A percentile compares a stretch with the other conserved stretches of the same genome.
These are phyloP conservation scores for Babesia sp. DNA, from an alignment of 169 alveolate species.

Conservation along the genomic window DNA sequence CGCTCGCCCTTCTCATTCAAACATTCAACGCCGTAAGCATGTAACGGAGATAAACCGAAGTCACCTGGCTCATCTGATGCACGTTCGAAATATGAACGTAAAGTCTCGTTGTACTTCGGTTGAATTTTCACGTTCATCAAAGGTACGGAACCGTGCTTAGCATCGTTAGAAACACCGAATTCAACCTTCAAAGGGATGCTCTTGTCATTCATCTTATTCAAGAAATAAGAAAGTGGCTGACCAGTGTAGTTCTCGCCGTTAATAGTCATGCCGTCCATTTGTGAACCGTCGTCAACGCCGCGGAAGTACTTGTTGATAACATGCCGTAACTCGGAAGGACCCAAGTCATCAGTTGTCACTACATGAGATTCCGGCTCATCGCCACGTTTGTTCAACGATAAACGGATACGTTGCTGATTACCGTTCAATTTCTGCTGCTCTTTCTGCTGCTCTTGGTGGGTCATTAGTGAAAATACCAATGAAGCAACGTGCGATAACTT, in stretches of 20 bases:
- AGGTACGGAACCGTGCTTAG: conserved; percentile 28
- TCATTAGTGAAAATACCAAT: conserved; percentile 52
- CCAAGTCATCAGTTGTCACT: conserved; percentile 21
- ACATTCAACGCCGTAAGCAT: conserved; percentile 55
- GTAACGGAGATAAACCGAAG: conserved; percentile 63
- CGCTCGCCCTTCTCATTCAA: conserved; percentile 51
- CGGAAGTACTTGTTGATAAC: conserved; percentile 60
- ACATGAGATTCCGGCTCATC: conserved; percentile 62
- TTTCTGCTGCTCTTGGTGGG: conserved; percentile 30
- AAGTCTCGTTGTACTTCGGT: conserved; percentile 64
- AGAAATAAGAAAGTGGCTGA: conserved; percentile 32
- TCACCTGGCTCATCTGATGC: conserved; percentile 64
- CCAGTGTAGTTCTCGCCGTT: conserved; percentile 39
- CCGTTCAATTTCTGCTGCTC: conserved; percentile 26
- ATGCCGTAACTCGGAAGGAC: conserved; percentile 51
- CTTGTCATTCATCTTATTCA: conserved; percentile 18
- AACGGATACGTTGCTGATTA: conserved; percentile 2
- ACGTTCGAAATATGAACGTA: conserved; percentile 52
- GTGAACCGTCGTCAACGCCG: conserved; percentile 43
- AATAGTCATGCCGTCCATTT: conserved; percentile 25
- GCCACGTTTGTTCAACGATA: conserved; percentile 30
- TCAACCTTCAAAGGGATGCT: conserved; percentile 35
- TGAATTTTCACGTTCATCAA: conserved; percentile 38
- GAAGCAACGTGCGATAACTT: conserved; percentile 35
- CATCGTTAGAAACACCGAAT: conserved; percentile 45